Evolutionary conservation across 2,329 filamentous ascomycete genomes (phyloP).

Genomic region (Hymenotorrendiella dingleyae): DNA sequence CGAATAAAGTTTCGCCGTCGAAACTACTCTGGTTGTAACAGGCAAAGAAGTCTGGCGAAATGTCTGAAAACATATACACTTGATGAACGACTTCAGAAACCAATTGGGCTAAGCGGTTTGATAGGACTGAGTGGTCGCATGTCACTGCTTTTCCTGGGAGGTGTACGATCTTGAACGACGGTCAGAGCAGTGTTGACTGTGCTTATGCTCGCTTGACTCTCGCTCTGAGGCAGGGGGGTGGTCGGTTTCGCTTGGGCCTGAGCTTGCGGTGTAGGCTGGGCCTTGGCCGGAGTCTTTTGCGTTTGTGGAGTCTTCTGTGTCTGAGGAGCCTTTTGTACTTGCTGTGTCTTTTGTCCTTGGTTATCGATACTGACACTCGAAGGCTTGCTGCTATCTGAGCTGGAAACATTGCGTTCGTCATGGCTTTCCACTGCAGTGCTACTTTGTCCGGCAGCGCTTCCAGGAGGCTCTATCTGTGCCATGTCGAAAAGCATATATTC

Average conservation of each 20-base stretch:
- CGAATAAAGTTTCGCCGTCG: too few species aligned
- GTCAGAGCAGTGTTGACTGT: conserved; percentile 25
- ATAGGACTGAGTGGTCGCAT: conserved; percentile 54
- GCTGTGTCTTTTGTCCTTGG: conserved; percentile 15
- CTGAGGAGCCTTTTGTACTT: too few species aligned
- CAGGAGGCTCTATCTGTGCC: conserved; percentile 50
- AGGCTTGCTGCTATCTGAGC: conserved; percentile 58
- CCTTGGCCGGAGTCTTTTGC: conserved; percentile 32
- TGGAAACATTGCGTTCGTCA: conserved; percentile 56
- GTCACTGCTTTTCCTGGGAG: conserved; percentile 18
- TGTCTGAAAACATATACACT: too few species aligned
- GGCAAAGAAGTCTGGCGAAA: too few species aligned
- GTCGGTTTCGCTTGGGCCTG: conserved; percentile 42
- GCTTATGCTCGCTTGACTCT: conserved; percentile 39
- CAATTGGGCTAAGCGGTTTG: conserved; percentile 58
- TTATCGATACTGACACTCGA: conserved; percentile 32
- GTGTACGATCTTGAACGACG: conserved; percentile 18
- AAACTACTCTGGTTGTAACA: too few species aligned
- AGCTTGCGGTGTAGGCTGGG: too few species aligned
- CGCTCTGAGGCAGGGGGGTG: conserved; percentile 34
- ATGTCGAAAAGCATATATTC: conserved; percentile 58
- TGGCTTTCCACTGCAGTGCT: conserved; percentile 30
- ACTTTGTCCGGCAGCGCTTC: conserved; percentile 24
- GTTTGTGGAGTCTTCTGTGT: too few species aligned
- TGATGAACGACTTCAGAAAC: too few species aligned